A percentile compares a stretch with the other conserved stretches of the same genome.
Evolutionary conservation across 148 eudicot species (phyloP).

Genomic region (Cornus suecica): DNA sequence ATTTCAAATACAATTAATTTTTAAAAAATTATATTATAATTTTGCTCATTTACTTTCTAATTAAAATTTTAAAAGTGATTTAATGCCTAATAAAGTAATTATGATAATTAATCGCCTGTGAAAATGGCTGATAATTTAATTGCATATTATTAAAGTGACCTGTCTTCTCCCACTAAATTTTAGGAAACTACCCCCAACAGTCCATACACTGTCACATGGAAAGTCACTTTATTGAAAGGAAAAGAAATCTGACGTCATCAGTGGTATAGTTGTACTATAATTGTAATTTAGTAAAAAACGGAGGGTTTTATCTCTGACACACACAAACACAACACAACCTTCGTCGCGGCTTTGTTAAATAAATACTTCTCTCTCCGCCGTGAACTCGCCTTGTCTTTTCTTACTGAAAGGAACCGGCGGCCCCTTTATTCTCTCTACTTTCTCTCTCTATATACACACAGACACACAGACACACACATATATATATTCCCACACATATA

Average conservation of each 20-base stretch:
- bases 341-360: background rate
- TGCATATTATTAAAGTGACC: too few relatives aligned
- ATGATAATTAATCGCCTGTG: too few relatives aligned
- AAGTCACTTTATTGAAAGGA: background rate
- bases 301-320: background rate
- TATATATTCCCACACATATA: too few relatives aligned
- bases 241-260: background rate
- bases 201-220: background rate
- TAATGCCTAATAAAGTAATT: too few relatives aligned
- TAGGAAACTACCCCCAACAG: too few relatives aligned
- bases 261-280: too few relatives aligned
- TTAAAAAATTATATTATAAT: too few relatives aligned
- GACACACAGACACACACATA: too few relatives aligned
- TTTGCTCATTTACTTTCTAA: too few relatives aligned
- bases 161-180: background rate
- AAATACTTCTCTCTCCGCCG: slow-evolving; percentile 4
- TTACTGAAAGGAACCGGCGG: slow-evolving; percentile 19
- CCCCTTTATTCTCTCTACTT: background rate
- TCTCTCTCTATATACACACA: background rate
- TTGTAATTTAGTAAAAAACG: background rate
- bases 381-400: slow-evolving; percentile 14
- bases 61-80: too few relatives aligned
- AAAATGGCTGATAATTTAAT: too few relatives aligned
- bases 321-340: background rate
- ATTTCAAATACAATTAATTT: too few relatives aligned